A percentile compares a stretch with the other conserved stretches of the same genome.
These are phyloP conservation scores for Meredithiella fracta DNA, from an alignment of 2,329 filamentous ascomycete genomes.

Conservation along the genomic window DNA sequence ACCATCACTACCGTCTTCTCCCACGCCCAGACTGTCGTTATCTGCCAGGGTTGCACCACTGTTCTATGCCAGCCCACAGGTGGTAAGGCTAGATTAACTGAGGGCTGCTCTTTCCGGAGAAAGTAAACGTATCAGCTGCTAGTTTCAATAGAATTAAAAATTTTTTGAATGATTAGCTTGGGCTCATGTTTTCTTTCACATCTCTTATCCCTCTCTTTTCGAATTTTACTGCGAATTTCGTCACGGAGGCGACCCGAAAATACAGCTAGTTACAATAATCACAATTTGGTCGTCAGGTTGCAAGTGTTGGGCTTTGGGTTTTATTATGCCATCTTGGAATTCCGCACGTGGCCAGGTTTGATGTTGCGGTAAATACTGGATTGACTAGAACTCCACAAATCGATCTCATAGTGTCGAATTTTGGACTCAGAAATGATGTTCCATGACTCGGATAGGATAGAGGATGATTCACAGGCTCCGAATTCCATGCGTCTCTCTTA, in stretches of 20 bases:
- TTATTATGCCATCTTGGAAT: no score
- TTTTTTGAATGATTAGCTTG: conserved; percentile 15
- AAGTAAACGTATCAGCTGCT: conserved; percentile 54
- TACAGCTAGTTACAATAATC: neutral
- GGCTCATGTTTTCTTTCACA: conserved; percentile 14
- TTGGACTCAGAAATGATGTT: no score
- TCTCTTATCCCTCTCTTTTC: neutral
- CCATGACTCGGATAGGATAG: no score
- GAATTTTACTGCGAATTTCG: neutral
- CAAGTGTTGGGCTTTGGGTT: no score
- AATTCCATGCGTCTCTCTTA: no score
- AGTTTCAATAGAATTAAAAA: conserved; percentile 20
- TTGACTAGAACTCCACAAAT: no score
- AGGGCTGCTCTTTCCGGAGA: conserved; percentile 99
- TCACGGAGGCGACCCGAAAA: neutral
- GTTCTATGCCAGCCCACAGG: conserved; percentile 99
- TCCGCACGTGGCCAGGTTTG: no score
- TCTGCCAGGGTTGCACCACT: conserved; percentile 98
- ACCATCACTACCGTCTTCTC: conserved; percentile 99
- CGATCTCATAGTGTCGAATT: no score
- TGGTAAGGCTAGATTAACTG: conserved; percentile 96
- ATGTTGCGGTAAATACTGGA: no score
- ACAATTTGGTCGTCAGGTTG: no score
- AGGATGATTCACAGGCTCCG: no score
- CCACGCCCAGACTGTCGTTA: conserved; percentile 99